A percentile compares a stretch with the other conserved stretches of the same genome.
Evolutionary conservation across 441 rosid genomes (phyloP).

Genomic region (Adansonia gregorii): DNA sequence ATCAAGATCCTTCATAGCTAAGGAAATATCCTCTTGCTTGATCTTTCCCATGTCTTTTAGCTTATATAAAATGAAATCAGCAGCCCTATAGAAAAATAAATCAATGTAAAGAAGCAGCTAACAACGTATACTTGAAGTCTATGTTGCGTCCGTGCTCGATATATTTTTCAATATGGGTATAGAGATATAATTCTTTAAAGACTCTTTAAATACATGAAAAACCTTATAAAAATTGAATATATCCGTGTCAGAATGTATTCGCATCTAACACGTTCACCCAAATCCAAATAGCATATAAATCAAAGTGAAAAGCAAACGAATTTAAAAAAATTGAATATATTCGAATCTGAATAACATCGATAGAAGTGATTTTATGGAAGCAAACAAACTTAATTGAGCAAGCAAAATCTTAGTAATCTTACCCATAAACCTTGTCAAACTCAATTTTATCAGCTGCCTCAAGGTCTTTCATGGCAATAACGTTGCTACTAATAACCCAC

Average conservation of each 20-base stretch:
- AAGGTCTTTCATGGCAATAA: conserved; percentile 25
- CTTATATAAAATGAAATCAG: conserved; percentile 35
- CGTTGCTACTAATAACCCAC: conserved; percentile 26
- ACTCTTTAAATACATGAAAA: too few relatives aligned
- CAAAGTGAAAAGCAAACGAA: too few relatives aligned
- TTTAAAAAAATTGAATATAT: too few relatives aligned
- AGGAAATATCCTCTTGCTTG: conserved; percentile 32
- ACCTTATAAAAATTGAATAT: too few relatives aligned
- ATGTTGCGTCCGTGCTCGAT: too few relatives aligned
- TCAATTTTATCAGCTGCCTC: conserved; percentile 34
- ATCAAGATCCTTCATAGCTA: conserved; percentile 7
- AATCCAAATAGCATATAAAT: too few relatives aligned
- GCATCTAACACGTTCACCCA: too few relatives aligned
- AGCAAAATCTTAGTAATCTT: not conserved
- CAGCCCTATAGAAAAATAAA: conserved; percentile 20
- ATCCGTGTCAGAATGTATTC: too few relatives aligned
- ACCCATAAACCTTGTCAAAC: conserved; percentile 33
- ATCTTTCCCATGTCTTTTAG: conserved; percentile 46
- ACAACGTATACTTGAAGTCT: not conserved
- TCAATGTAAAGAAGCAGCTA: not conserved
- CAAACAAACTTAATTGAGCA: not conserved
- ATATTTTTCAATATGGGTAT: too few relatives aligned
- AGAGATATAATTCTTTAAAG: too few relatives aligned
- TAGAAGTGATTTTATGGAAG: not conserved
- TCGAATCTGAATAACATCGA: too few relatives aligned